Percentiles rank a stretch among this genome's conserved stretches.
phyloP scores from a whole-genome alignment of 495 filamentous ascomycete genomes.

The Neurospora terricola region DNA sequence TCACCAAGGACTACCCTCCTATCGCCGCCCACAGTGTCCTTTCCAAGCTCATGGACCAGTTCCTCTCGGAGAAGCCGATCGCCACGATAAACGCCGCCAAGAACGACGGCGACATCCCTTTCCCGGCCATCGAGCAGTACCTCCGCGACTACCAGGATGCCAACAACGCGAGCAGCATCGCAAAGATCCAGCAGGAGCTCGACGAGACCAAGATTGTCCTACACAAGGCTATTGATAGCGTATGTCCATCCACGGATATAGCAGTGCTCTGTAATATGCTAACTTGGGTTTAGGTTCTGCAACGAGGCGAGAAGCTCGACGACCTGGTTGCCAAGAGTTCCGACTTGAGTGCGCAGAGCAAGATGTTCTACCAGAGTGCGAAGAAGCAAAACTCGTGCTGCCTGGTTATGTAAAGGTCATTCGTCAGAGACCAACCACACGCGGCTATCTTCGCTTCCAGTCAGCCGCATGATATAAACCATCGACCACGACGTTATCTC shows the following conservation, averaged over 20 bases:
- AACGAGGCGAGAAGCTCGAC: conserved; percentile 87
- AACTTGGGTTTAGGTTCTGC: conserved; percentile 41
- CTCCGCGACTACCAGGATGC: conserved; percentile 86
- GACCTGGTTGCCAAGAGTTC: conserved; percentile 81
- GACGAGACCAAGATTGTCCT: conserved; percentile 97
- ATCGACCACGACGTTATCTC: neutral
- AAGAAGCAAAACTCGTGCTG: conserved; percentile 98
- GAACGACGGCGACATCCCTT: conserved; percentile 38
- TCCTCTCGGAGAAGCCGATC: conserved; percentile 69
- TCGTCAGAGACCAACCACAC: neutral
- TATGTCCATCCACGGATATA: conserved; percentile 4
- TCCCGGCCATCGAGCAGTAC: conserved; percentile 71
- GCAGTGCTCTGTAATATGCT: neutral
- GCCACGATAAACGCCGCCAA: conserved; percentile 47
- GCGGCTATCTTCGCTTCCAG: neutral
- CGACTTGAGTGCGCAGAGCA: conserved; percentile 76
- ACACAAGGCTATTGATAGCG: conserved; percentile 90
- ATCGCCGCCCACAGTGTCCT: conserved; percentile 91
- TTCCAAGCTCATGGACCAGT: conserved; percentile 87
- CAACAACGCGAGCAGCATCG: conserved; percentile 75
- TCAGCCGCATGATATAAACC: neutral
- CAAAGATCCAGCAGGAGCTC: conserved; percentile 93
- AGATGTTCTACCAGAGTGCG: conserved; percentile 76
- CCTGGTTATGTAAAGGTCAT: conserved; percentile 53
- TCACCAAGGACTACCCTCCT: conserved; percentile 80